Base-by-base conservation (phyloP, 169 alveolate genomes). In the Cryptosporidium muris region DNA sequence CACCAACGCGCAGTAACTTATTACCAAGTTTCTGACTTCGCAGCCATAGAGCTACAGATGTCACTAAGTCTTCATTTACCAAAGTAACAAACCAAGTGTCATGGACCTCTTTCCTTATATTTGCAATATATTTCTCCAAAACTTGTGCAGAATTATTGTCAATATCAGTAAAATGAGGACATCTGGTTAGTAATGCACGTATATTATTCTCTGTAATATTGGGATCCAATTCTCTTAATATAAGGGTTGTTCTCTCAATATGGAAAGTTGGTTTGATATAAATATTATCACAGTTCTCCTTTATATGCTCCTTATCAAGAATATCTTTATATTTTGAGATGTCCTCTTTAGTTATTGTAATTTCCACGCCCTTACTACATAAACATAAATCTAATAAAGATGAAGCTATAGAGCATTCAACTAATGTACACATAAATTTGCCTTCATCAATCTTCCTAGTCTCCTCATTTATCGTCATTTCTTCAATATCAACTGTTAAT, bases 51-150 rank as follows among this genome's bases (percentile, higher is more conserved):
- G 67, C 85, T 2, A 74, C 85, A 5, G 54, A 34, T 16, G 66
- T 74, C 16, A 68, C 60, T 14, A 74, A 25, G 5, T 74, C 85
- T 49, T 74, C 85, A 9, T 47, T 74, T 42, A 36, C 36, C 12
- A 74, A 51, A 9, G 85, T 74, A 6, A 74, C 48, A 74, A 74
- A 74, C 85, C 85, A 74, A 38, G 85, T 74, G 40, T 51, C 85
- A 5, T 74, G 74, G 14, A 74, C 67, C 52, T 74, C 85, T 42
- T 58, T 74, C 12, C 67, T 42, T 40, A 74, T 38, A 25, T 43
- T 42, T 3, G 54, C 56, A 5, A 74, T 63, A 63, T 43, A 37
- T 16, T 48, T 54, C 36, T 34, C 14, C 6, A 64, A 1, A 8
- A 14, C 58, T 25, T 25, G 53, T 1, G 40, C 68, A 7, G 38